These are phyloP conservation scores for Isabelozyma pseudorhagii DNA, from an alignment of 805 yeast genomes.

Conservation along the genomic window DNA sequence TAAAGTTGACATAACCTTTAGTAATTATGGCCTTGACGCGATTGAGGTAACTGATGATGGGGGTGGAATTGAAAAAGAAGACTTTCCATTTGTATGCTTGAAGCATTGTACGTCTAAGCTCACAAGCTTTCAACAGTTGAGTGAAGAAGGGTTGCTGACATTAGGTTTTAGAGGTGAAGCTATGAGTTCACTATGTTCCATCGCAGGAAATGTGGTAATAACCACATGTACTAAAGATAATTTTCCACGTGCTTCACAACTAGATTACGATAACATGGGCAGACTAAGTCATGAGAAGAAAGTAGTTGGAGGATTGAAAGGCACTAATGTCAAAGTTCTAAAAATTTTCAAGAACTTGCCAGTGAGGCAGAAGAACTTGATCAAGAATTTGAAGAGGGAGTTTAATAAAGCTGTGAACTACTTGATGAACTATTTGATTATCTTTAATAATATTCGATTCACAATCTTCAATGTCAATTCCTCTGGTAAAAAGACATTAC, in stretches of 20 bases:
- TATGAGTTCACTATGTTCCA: slow-evolving; percentile 62
- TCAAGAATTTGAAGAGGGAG: slow-evolving; percentile 65
- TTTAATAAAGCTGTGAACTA: slow-evolving; percentile 63
- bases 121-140: slow-evolving; percentile 50
- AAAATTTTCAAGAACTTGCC: slow-evolving; percentile 70
- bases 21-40: slow-evolving; percentile 69
- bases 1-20: slow-evolving; percentile 63
- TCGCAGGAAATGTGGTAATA: slow-evolving; percentile 45
- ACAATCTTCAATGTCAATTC: slow-evolving; percentile 51
- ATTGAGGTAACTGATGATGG: slow-evolving; percentile 73
- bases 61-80: slow-evolving; percentile 52
- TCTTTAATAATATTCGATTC: slow-evolving; percentile 56
- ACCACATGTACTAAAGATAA: slow-evolving; percentile 45
- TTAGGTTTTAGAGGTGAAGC: slow-evolving; percentile 85
- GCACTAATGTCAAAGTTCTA: slow-evolving; percentile 62
- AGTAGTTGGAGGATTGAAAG: slow-evolving; percentile 54
- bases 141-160: slow-evolving; percentile 38
- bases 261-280: slow-evolving; percentile 60
- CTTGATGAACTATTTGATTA: slow-evolving; percentile 66
- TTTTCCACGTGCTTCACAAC: slow-evolving; percentile 55
- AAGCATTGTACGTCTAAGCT: slow-evolving; percentile 72
- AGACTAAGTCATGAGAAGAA: slow-evolving; percentile 28
- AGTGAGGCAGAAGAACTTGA: slow-evolving; percentile 74
- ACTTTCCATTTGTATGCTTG: slow-evolving; percentile 52
- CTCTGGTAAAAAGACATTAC: slow-evolving; percentile 47